Evolutionary conservation across 805 yeast genomes (phyloP).

Genomic region (Dipodascopsis uninucleata): DNA sequence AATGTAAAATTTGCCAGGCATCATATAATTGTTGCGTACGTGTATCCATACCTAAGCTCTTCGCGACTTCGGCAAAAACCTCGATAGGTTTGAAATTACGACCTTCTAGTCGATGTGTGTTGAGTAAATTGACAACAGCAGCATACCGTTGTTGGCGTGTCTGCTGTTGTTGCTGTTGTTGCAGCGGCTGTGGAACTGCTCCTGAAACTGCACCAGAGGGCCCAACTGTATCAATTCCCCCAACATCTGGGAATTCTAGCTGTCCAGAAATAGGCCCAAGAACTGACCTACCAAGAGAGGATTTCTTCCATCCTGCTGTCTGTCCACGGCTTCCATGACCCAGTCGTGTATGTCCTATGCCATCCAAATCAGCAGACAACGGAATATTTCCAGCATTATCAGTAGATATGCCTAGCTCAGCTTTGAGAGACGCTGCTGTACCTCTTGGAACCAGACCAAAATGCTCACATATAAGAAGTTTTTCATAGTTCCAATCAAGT

Average conservation of each 20-base stretch:
- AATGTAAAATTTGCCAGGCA: conserved; percentile 63
- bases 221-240: conserved; percentile 10
- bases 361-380: too few species aligned
- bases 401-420: conserved; percentile 25
- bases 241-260: conserved; percentile 34
- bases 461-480: conserved; percentile 67
- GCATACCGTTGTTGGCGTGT: conserved; percentile 53
- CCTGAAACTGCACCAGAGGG: not conserved
- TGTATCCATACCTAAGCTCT: conserved; percentile 47
- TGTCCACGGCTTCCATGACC: too few species aligned
- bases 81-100: conserved; percentile 47
- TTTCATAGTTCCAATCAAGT: conserved; percentile 79
- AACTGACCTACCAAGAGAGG: conserved; percentile 37
- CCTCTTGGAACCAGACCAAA: conserved; percentile 51
- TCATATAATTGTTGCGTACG: conserved; percentile 70
- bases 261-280: conserved; percentile 35
- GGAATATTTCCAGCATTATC: too few species aligned
- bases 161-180: conserved; percentile 17
- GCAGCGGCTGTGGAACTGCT: conserved; percentile 9
- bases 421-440: conserved; percentile 17
- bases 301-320: conserved; percentile 35
- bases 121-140: conserved; percentile 62
- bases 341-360: too few species aligned
- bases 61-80: conserved; percentile 58
- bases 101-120: conserved; percentile 50